phyloP scores from a whole-genome alignment of 1,139 yeast species.

The Blastobotrys malaysiensis region DNA sequence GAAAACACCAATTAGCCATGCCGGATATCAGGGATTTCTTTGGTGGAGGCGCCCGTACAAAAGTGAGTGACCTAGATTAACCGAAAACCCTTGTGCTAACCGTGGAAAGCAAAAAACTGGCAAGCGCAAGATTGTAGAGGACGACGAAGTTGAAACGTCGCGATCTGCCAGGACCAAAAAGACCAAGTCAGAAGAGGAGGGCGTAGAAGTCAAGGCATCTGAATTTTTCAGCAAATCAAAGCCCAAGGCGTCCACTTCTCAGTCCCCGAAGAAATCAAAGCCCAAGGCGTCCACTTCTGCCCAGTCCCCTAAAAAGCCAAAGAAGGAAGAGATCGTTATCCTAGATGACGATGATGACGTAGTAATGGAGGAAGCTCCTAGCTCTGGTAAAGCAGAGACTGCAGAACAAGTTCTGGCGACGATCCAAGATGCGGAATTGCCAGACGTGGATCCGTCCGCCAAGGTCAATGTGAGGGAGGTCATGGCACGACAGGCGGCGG shows the following conservation, averaged over 20 bases:
- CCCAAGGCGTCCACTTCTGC: not conserved
- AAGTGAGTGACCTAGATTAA: not conserved
- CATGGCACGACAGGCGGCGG: constrained; percentile 41
- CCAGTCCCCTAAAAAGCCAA: not conserved
- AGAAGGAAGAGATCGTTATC: not conserved
- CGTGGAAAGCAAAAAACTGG: not conserved
- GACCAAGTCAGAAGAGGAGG: constrained; percentile 4
- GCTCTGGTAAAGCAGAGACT: constrained; percentile 19
- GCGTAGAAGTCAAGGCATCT: constrained; percentile 6
- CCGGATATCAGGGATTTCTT: not conserved
- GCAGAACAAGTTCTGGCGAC: constrained; percentile 53
- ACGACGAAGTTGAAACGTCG: not conserved
- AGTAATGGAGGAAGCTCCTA: not conserved
- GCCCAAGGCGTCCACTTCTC: not conserved
- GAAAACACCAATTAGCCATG: not conserved
- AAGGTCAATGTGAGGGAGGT: constrained; percentile 52
- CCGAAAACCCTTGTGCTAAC: not conserved
- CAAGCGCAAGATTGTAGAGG: not conserved
- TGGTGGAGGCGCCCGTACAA: not conserved
- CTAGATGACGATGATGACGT: constrained; percentile 1
- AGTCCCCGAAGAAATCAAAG: not conserved
- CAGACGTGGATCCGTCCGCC: constrained; percentile 47
- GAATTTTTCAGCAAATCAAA: constrained; percentile 6
- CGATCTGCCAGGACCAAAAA: not conserved
- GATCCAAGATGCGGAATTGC: constrained; percentile 66